These are phyloP conservation scores for Mycena indigotica DNA, from an alignment of 768 basidiomycete species.

Conservation along the genomic window DNA sequence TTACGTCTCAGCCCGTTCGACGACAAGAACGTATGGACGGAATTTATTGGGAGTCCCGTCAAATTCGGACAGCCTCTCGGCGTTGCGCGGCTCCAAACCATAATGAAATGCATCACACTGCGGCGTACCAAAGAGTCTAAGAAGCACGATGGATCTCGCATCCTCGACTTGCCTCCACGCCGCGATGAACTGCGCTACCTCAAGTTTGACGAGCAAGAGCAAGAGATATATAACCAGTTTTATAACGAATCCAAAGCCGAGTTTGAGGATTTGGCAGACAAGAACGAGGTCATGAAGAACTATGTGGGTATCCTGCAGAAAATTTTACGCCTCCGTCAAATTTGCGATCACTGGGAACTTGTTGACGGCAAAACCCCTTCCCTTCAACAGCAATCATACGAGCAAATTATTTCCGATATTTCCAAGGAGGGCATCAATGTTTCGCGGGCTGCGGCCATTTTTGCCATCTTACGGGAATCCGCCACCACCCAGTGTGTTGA, in stretches of 20 bases:
- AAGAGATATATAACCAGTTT: conserved; percentile 84
- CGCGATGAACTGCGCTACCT: conserved; percentile 85
- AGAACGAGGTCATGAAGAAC: conserved; percentile 96
- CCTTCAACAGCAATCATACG: conserved; percentile 58
- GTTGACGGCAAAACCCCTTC: conserved; percentile 66
- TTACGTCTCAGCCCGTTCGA: conserved; percentile 89
- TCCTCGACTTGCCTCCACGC: conserved; percentile 88
- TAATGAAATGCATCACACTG: conserved; percentile 96
- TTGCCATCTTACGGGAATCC: conserved; percentile 82
- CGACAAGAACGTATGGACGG: conserved; percentile 91
- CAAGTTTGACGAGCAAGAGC: conserved; percentile 80
- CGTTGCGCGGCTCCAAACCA: conserved; percentile 89
- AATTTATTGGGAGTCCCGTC: conserved; percentile 89
- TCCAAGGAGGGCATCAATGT: conserved; percentile 76
- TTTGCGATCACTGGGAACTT: conserved; percentile 94
- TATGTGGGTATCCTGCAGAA: conserved; percentile 97
- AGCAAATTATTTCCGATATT: conserved; percentile 78
- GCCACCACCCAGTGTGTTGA: conserved; percentile 88
- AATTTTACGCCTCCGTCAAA: conserved; percentile 93
- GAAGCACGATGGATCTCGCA: conserved; percentile 75
- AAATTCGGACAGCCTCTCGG: conserved; percentile 90
- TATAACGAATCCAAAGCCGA: conserved; percentile 90
- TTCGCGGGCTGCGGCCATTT: conserved; percentile 77
- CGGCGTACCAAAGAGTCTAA: conserved; percentile 94
- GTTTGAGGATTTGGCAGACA: conserved; percentile 82